Evolutionary conservation across 108 stramenopile species (phyloP), one percentile per base, ranked within the genome.

Genomic region (Epipyxis sp.): DNA sequence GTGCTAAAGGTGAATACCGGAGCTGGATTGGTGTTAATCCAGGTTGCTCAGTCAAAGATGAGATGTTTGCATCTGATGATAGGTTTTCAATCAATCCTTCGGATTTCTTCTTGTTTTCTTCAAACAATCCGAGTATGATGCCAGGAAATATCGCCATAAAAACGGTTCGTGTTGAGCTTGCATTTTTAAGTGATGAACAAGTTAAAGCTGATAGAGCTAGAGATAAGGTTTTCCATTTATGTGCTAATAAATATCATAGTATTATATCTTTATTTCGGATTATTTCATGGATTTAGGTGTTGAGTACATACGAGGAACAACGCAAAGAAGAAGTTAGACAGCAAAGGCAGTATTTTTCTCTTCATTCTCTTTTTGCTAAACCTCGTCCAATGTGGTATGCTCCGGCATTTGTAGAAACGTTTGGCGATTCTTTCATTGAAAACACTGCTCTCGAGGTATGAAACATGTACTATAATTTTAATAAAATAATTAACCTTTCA

Each of bases 391-490:
- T 80, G 0, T 80, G 80, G 80, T 29, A 0, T 29, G 59, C 80
- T 6, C 76, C 80, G 1, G 40, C 80, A 1, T 44, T 80, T 34
- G 35, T n/a, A 2, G 80, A 54, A 1, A 77, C 37, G 34, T 80
- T 80, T 50, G 80, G 74, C 1, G 80, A 80, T 57, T 74, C 80
- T 20, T 80, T 59, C 41, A 77, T 80, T 32, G 80, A 80, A 32
- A 34, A 65, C 58, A 80, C 80, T 1, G n/a, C 20, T 13, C 32
- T 76, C 25, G 80, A 80, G 30, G 76, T 34, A n/a, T n/a, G n/a
- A n/a, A n/a, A n/a, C n/a, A n/a, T n/a, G n/a, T n/a, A n/a, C n/a
- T n/a, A n/a, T n/a, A n/a, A n/a, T n/a, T n/a, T n/a, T n/a, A n/a
- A n/a, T n/a, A n/a, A n/a, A n/a, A n/a, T n/a, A n/a, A n/a, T n/a